Conservation (phyloP, 768 basidiomycete genomes). For the Termitomyces sp. region DNA sequence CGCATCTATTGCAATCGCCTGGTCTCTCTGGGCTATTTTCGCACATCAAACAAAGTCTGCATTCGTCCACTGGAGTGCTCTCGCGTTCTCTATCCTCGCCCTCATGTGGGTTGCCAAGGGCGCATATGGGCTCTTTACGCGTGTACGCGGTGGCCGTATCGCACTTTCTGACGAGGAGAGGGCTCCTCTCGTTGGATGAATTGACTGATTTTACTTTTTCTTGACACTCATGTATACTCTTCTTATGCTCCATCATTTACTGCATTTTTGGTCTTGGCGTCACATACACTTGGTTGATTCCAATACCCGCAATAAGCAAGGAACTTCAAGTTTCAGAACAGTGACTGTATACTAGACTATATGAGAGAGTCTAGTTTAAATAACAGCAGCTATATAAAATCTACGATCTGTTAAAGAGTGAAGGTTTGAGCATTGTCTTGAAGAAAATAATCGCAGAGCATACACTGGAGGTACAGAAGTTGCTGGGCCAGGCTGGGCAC, state of each 20-base stretch:
- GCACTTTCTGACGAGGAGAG: conserved; percentile 83
- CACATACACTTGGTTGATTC: too few relatives aligned
- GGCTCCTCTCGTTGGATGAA: conserved; percentile 63
- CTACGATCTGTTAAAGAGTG: background rate
- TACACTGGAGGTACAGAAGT: conserved; percentile 1
- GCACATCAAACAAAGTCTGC: conserved; percentile 57
- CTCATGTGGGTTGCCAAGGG: conserved; percentile 84
- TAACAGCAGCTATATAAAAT: too few relatives aligned
- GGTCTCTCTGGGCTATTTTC: conserved; percentile 94
- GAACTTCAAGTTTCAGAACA: too few relatives aligned
- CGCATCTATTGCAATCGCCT: conserved; percentile 85
- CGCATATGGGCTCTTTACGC: conserved; percentile 46
- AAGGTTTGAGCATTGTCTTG: background rate
- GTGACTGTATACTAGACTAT: too few relatives aligned
- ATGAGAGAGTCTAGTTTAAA: too few relatives aligned
- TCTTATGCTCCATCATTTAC: background rate
- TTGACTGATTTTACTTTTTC: background rate
- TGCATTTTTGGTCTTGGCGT: background rate
- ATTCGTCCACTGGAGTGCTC: conserved; percentile 89
- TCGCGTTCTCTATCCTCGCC: conserved; percentile 81
- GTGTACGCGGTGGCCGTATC: conserved; percentile 44
- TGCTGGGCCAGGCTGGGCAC: background rate
- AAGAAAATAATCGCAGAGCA: too few relatives aligned
- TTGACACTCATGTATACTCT: background rate
- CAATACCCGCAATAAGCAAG: too few relatives aligned